Evolutionary conservation across 1,139 yeast genomes (phyloP).

Genomic region (Taphrina pruni): DNA sequence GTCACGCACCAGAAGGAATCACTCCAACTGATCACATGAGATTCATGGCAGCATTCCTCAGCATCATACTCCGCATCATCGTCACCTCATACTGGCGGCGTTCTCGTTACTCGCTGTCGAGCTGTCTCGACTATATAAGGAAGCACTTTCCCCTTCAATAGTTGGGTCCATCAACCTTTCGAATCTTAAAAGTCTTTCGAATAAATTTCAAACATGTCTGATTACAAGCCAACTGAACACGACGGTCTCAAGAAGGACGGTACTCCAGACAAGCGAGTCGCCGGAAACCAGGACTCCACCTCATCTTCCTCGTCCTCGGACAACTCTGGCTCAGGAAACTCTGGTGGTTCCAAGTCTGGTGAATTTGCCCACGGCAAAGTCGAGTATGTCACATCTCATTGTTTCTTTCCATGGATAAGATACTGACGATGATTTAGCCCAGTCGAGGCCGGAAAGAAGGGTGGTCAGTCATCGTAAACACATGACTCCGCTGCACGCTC

Average conservation of each 20-base stretch:
- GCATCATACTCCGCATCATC: too few species aligned
- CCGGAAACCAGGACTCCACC: slow-evolving; percentile 30
- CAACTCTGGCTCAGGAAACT: slow-evolving; percentile 15
- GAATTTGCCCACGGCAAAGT: slow-evolving; percentile 38
- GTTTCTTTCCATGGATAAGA: background rate
- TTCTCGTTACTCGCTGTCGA: too few species aligned
- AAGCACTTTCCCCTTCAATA: background rate
- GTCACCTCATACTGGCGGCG: too few species aligned
- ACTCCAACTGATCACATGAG: background rate
- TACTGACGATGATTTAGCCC: slow-evolving; percentile 16
- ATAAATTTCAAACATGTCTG: slow-evolving; percentile 33
- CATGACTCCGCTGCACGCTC: too few species aligned
- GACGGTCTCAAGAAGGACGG: slow-evolving; percentile 42
- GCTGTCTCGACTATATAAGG: background rate
- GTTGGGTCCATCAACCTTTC: background rate
- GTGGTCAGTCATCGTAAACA: slow-evolving; percentile 34
- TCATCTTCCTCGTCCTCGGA: slow-evolving; percentile 13
- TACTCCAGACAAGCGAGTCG: slow-evolving; percentile 41
- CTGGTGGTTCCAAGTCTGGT: slow-evolving; percentile 38
- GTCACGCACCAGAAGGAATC: background rate
- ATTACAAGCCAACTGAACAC: slow-evolving; percentile 42
- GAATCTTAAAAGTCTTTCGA: background rate
- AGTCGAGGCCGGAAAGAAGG: slow-evolving; percentile 41
- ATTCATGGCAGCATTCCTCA: background rate
- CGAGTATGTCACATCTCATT: slow-evolving; percentile 14